phyloP scores from a whole-genome alignment of 2,329 filamentous ascomycete species.

The Apiospora hydei region DNA sequence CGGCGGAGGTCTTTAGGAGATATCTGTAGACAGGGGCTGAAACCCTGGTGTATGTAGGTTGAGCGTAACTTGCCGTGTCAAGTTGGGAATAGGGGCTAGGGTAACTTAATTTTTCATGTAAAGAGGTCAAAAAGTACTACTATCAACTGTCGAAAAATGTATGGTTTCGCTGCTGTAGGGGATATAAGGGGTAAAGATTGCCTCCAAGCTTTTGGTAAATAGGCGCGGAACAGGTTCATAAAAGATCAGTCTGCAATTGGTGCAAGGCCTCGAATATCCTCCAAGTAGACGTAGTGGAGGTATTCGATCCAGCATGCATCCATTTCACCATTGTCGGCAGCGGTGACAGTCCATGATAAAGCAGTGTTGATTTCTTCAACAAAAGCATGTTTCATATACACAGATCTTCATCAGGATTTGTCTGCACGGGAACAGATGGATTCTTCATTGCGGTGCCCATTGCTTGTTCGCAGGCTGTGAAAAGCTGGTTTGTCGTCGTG shows the following conservation, averaged over 20 bases:
- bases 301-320: too few species aligned
- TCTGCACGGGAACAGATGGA: background rate
- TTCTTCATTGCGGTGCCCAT: background rate
- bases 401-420: background rate
- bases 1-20: conserved; percentile 54
- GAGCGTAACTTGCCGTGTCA: background rate
- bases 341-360: too few species aligned
- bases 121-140: background rate
- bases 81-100: background rate
- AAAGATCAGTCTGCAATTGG: background rate
- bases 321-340: too few species aligned
- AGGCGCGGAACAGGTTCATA: background rate
- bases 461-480: background rate
- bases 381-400: background rate
- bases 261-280: too few species aligned
- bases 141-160: background rate
- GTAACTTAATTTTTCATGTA: background rate
- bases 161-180: background rate
- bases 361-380: background rate
- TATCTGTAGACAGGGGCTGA: background rate
- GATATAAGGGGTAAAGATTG: background rate
- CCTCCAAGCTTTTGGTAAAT: background rate
- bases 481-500: background rate
- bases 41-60: too few species aligned
- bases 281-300: too few species aligned